Percentiles rank a stretch among this genome's conserved stretches.
phyloP scores from a whole-genome alignment of 2,329 filamentous ascomycete genomes.

The Podosphaera fusca region DNA sequence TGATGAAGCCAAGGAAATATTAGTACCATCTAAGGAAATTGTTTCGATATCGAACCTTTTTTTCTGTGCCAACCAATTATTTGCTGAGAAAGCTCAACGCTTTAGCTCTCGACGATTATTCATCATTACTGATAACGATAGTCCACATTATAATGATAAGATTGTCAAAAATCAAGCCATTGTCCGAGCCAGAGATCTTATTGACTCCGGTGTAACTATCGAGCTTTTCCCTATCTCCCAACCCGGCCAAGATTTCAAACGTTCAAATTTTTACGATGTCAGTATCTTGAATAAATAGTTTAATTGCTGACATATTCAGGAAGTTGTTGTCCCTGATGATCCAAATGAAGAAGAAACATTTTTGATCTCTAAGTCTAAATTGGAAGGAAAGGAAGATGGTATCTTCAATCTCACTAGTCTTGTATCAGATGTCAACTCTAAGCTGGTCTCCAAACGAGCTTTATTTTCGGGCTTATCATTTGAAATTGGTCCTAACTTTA shows the following conservation, averaged over 20 bases:
- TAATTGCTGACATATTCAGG: conserved; percentile 24
- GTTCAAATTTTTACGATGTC: conserved; percentile 79
- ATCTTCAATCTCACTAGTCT: conserved; percentile 59
- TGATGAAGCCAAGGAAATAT: conserved; percentile 42
- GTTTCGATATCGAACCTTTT: conserved; percentile 73
- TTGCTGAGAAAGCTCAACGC: conserved; percentile 83
- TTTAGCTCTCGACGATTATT: conserved; percentile 87
- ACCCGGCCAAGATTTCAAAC: conserved; percentile 47
- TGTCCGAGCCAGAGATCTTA: conserved; percentile 79
- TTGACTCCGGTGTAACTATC: conserved; percentile 77
- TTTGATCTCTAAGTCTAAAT: conserved; percentile 30
- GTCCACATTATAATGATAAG: conserved; percentile 56
- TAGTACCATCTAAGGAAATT: conserved; percentile 44
- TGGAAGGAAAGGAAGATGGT: conserved; percentile 43
- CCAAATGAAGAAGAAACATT: conserved; percentile 41
- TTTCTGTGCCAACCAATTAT: conserved; percentile 89
- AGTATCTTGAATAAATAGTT: conserved; percentile 8
- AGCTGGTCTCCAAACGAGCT: conserved; percentile 63
- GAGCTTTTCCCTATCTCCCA: conserved; percentile 79
- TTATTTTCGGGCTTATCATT: conserved; percentile 73
- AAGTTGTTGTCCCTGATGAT: conserved; percentile 64
- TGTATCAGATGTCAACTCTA: conserved; percentile 73
- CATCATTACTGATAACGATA: conserved; percentile 83
- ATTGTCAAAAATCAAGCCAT: conserved; percentile 51
- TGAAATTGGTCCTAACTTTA: conserved; percentile 64